Conservation (phyloP, 176 grass and related monocot species). For the Aegilops longissima region DNA sequence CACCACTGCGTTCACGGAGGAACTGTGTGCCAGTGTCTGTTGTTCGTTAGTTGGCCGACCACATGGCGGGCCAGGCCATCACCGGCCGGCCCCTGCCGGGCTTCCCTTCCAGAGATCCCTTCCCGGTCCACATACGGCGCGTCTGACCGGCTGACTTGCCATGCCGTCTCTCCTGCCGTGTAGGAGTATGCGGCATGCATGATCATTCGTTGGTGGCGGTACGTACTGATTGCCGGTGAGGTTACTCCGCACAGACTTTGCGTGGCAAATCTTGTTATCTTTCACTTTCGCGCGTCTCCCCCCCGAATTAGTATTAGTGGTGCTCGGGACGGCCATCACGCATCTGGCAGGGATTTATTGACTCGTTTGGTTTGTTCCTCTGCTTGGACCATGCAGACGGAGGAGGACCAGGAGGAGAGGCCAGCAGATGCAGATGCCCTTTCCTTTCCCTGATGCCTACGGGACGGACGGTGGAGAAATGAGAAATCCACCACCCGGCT, state of each 20-base stretch:
- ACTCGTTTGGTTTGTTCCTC: background rate
- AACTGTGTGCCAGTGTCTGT: background rate
- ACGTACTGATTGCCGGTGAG: background rate
- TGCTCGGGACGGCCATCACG: background rate
- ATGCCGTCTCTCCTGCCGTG: background rate
- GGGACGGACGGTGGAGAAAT: background rate
- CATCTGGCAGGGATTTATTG: constrained; percentile 21
- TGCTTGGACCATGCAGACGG: background rate
- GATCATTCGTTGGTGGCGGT: background rate
- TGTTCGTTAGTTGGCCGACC: constrained; percentile 14
- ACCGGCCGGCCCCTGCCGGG: background rate
- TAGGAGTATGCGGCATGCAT: background rate
- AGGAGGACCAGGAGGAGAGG: background rate
- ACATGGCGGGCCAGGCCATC: background rate
- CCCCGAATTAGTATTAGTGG: background rate
- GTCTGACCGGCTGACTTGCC: background rate
- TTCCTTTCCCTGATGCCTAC: constrained; percentile 14
- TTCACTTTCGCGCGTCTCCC: constrained; percentile 1
- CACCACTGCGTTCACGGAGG: background rate
- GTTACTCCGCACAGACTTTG: background rate
- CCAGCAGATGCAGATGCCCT: background rate
- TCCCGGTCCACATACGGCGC: background rate
- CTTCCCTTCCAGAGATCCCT: background rate
- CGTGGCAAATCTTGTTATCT: background rate
- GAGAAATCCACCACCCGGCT: constrained; percentile 25